Evolutionary conservation across 371 early-diverging fungal species (phyloP), one percentile per base, ranked within the genome.

Genomic region (Saksenaea oblongispora): DNA sequence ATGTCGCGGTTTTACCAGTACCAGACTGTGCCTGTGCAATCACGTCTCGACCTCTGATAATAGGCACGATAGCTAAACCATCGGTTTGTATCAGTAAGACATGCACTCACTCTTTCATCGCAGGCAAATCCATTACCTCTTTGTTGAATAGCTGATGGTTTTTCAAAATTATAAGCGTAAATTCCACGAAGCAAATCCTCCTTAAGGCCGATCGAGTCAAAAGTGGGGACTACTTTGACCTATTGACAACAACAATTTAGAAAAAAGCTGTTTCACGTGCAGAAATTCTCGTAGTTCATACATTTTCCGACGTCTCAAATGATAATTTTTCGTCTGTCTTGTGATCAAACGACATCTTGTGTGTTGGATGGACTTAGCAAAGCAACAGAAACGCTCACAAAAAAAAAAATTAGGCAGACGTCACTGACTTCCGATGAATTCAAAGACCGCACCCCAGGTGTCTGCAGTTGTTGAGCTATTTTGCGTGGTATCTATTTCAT

Each of bases 1-100:
- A 96, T 53, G 97, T 96, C 62, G 95, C 98, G 28, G 98, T 98
- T 72, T 98, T 98, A 71, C 98, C 98, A 53, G 98, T 98, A 79
- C 98, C 98, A 68, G 96, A 96, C 75, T 97, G 95, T 35, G 97
- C 96, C 80, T 97, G 97, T 28, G 95, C 95, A 71, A 94, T 94
- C 66, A 96, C 94, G 83, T 97, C 95, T 66, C 87, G 88, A 34
- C 91, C 92, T 77, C 83, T 85, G 65, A 91, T 77, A 42, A 95
- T 91, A 51, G 93, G 92, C 78, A 89, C 78, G 66, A 96, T 96
- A 65, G 95, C 31, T 31, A 31, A 31, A 4, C 31, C 31, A 31
- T 31, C 31, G 4, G 31, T 4, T 7, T 53, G 44, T 59, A 26
- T 59, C 51, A 60, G 34, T 8, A 17, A 34, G 22, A 3, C 10